phyloP scores from a whole-genome alignment of 345 rosid species.

The Excoecaria cochinchinensis region DNA sequence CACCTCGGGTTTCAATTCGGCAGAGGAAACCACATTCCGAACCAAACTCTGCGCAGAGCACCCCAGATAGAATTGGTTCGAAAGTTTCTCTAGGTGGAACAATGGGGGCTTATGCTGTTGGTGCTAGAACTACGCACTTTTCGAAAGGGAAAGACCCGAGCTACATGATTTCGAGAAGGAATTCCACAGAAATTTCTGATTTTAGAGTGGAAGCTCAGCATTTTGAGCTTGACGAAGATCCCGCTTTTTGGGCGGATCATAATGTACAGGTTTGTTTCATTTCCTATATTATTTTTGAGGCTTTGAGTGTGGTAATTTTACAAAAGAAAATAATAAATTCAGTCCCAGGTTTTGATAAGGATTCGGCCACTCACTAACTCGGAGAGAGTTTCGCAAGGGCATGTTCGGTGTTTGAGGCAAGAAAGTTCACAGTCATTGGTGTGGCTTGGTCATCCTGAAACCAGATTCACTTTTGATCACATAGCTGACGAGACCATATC shows the following conservation, averaged over 20 bases:
- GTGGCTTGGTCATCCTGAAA: constrained; percentile 92
- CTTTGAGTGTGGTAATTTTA: background rate
- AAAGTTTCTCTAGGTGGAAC: constrained; percentile 53
- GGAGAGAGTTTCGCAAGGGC: constrained; percentile 70
- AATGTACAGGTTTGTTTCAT: constrained; percentile 73
- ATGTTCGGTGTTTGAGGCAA: constrained; percentile 68
- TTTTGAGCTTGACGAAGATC: constrained; percentile 75
- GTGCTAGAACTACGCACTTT: constrained; percentile 34
- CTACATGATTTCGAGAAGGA: constrained; percentile 52
- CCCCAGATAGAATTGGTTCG: constrained; percentile 60
- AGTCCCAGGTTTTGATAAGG: constrained; percentile 75
- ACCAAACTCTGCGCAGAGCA: constrained; percentile 68
- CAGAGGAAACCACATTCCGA: constrained; percentile 55
- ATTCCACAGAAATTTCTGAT: constrained; percentile 42
- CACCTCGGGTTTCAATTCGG: constrained; percentile 47
- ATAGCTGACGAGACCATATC: constrained; percentile 76
- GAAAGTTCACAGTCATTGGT: constrained; percentile 67
- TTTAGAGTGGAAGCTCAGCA: constrained; percentile 45
- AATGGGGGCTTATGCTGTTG: constrained; percentile 26
- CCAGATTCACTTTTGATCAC: constrained; percentile 92
- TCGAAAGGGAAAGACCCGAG: constrained; percentile 47
- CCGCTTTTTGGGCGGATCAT: constrained; percentile 79
- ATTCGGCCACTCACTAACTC: constrained; percentile 61
- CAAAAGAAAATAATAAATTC: background rate
- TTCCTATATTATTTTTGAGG: background rate